Conservation (phyloP, 2,329 filamentous ascomycete species). For the Corniculantispora saksenae region DNA sequence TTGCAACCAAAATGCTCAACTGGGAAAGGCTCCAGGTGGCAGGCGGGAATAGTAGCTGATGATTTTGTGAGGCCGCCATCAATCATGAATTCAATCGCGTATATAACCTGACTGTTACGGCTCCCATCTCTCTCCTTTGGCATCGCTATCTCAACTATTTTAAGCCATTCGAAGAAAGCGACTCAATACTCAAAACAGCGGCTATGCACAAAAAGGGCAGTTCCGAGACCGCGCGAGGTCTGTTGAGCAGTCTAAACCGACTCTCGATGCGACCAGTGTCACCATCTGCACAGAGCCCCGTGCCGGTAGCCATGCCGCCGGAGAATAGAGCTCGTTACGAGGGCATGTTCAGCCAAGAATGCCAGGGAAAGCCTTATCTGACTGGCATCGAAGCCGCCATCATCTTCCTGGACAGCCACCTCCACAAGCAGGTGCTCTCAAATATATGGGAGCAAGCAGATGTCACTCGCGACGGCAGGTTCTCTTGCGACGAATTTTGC, state of each 20-base stretch:
- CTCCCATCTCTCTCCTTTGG: background rate
- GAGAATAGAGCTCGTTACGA: constrained; percentile 5
- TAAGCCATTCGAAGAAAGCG: background rate
- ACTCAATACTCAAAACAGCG: background rate
- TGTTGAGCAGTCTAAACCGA: background rate
- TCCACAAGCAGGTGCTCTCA: constrained; percentile 23
- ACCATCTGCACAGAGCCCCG: background rate
- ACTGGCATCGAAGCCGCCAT: constrained; percentile 25
- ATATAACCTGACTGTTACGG: background rate
- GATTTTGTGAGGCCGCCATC: background rate
- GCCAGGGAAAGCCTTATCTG: constrained; percentile 21
- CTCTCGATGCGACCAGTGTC: background rate
- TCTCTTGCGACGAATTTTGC: constrained; percentile 27
- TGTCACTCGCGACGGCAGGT: constrained; percentile 25
- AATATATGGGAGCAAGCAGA: constrained; percentile 29
- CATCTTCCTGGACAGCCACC: constrained; percentile 24
- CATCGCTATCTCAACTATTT: background rate
- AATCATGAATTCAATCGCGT: background rate
- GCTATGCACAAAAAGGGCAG: background rate
- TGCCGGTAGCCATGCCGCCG: background rate
- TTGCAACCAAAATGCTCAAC: background rate
- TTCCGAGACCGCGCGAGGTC: background rate
- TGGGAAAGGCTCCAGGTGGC: background rate
- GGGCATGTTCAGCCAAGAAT: background rate
- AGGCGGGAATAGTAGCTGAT: background rate